Percentiles rank a stretch among this genome's conserved stretches.
These are phyloP conservation scores for Solanum neorickii DNA, from an alignment of 257 asterid genomes.

Conservation along the genomic window DNA sequence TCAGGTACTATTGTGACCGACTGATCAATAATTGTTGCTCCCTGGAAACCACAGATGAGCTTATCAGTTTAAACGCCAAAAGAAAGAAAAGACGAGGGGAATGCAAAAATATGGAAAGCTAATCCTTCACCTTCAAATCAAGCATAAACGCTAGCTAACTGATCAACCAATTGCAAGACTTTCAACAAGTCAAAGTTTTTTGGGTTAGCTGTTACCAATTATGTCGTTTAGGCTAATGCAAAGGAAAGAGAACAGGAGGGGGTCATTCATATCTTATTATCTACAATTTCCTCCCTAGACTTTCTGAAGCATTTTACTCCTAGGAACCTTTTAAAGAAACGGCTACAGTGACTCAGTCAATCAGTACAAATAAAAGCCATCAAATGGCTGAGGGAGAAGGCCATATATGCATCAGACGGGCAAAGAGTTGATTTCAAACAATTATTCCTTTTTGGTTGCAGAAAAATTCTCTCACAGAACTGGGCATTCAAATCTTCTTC, in stretches of 20 bases:
- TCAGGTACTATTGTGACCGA: constrained; percentile 31
- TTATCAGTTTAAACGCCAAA: neutral
- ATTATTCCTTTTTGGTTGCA: neutral
- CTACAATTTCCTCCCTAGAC: neutral
- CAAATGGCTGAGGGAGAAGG: neutral
- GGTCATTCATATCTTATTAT: neutral
- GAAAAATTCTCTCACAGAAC: neutral
- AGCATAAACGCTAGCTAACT: neutral
- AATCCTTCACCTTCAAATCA: neutral
- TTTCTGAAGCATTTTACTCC: neutral
- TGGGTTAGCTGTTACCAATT: neutral
- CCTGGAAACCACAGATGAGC: constrained; percentile 22
- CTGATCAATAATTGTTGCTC: constrained; percentile 60
- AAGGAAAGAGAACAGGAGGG: neutral
- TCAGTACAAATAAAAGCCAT: neutral
- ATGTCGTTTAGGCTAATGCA: neutral
- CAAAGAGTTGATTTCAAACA: neutral
- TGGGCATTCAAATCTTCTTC: neutral
- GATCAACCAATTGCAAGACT: neutral
- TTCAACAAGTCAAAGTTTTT: neutral
- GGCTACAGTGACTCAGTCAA: neutral
- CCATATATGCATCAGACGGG: neutral
- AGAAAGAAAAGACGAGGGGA: neutral
- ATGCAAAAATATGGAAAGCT: neutral
- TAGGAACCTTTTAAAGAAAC: neutral